Evolutionary conservation across 169 alveolate genomes (phyloP).

Genomic region (Plasmodium vivax): DNA sequence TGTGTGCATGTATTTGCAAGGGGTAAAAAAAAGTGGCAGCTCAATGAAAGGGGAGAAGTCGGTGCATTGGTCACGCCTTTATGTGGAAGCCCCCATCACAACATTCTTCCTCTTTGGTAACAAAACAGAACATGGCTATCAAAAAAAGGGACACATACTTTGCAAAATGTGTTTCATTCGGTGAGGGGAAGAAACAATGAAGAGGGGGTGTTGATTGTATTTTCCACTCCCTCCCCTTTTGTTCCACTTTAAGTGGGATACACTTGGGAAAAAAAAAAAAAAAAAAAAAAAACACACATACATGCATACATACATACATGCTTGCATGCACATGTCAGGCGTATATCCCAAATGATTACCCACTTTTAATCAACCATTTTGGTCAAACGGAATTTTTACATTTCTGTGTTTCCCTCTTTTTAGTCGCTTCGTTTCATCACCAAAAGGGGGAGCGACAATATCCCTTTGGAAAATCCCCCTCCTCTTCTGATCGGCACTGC

Average conservation of each 20-base stretch:
- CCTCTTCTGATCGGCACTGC: not conserved
- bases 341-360: not conserved
- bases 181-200: not conserved
- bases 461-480: not conserved
- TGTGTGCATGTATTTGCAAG: not conserved
- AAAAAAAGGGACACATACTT: not conserved
- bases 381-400: not conserved
- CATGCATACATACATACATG: no score
- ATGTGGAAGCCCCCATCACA: not conserved
- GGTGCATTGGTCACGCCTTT: slow-evolving; percentile 7
- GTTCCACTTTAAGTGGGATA: not conserved
- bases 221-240: not conserved
- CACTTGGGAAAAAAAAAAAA: not conserved
- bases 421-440: not conserved
- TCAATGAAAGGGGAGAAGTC: not conserved
- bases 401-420: not conserved
- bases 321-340: not conserved
- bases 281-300: no score
- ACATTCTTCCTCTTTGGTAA: not conserved
- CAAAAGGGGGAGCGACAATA: not conserved
- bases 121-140: not conserved
- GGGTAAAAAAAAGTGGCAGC: not conserved
- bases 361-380: not conserved
- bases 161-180: not conserved
- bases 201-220: not conserved